Evolutionary conservation across 495 filamentous ascomycete genomes (phyloP).

Genomic region (Xeromyces bisporus): DNA sequence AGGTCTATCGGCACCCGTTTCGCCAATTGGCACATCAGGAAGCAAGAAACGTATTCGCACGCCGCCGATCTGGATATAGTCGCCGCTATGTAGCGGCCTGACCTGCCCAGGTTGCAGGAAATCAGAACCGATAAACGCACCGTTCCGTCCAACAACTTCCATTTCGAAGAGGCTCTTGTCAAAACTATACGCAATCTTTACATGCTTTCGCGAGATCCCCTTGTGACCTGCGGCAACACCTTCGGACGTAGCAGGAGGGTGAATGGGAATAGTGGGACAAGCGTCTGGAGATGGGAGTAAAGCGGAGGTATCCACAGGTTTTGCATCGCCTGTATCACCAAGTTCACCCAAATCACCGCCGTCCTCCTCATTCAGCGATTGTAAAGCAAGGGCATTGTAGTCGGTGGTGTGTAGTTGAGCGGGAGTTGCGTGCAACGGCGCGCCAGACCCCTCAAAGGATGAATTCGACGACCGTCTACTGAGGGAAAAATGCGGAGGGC

Average conservation of each 20-base stretch:
- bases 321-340: conserved; percentile 22
- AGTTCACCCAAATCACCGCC: too few relatives aligned
- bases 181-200: conserved; percentile 68
- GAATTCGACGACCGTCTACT: conserved; percentile 35
- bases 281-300: conserved; percentile 35
- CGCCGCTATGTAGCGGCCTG: conserved; percentile 52
- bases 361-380: conserved; percentile 27
- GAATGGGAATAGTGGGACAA: conserved; percentile 65
- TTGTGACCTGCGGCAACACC: conserved; percentile 44
- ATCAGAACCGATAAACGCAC: conserved; percentile 65
- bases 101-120: conserved; percentile 43
- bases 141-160: conserved; percentile 67
- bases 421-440: conserved; percentile 26
- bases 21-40: conserved; percentile 51
- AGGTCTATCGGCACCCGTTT: conserved; percentile 51
- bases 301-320: conserved; percentile 24
- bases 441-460: conserved; percentile 20
- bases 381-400: conserved; percentile 32
- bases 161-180: conserved; percentile 60
- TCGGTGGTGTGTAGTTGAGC: conserved; percentile 27
- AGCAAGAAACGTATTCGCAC: conserved; percentile 58
- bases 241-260: conserved; percentile 49
- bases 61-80: conserved; percentile 61
- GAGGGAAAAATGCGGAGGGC: conserved; percentile 24
- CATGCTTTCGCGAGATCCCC: conserved; percentile 69